Evolutionary conservation across 2,329 filamentous ascomycete genomes (phyloP).

Genomic region (Scedosporium minutisporum): DNA sequence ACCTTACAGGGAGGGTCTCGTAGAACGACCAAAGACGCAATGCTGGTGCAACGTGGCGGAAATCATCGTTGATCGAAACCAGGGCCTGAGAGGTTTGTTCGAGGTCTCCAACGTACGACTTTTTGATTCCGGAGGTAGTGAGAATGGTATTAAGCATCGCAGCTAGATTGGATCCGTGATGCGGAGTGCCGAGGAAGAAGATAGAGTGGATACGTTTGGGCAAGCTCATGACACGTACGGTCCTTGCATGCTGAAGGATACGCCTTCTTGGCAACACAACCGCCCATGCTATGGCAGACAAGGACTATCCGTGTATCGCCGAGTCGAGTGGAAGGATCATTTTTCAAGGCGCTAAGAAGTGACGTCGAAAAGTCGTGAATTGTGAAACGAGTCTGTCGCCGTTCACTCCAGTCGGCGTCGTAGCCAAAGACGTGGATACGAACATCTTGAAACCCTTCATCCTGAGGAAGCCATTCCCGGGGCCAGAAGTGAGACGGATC

Average conservation of each 20-base stretch:
- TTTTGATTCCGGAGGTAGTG: background rate
- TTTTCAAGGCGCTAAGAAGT: background rate
- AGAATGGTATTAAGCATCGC: slow-evolving; percentile 25
- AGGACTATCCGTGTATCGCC: slow-evolving; percentile 26
- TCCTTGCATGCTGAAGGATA: slow-evolving; percentile 25
- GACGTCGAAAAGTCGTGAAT: background rate
- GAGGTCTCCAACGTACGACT: background rate
- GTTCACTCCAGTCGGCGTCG: slow-evolving; percentile 19
- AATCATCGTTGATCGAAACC: background rate
- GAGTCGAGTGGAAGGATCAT: background rate
- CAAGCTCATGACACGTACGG: no score
- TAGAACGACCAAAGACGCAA: background rate
- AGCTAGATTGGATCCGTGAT: slow-evolving; percentile 29
- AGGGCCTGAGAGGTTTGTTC: background rate
- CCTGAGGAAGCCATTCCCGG: slow-evolving; percentile 21
- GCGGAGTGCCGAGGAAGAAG: slow-evolving; percentile 31
- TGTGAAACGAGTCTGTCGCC: slow-evolving; percentile 14
- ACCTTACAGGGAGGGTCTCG: background rate
- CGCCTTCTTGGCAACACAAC: slow-evolving; percentile 26
- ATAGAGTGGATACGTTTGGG: no score
- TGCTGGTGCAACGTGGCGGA: background rate
- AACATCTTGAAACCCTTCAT: slow-evolving; percentile 20
- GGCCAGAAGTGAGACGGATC: slow-evolving; percentile 25
- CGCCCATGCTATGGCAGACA: slow-evolving; percentile 37
- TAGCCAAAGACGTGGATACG: slow-evolving; percentile 27